phyloP scores from a whole-genome alignment of 2,329 filamentous ascomycete genomes.

The Saccharata proteae region DNA sequence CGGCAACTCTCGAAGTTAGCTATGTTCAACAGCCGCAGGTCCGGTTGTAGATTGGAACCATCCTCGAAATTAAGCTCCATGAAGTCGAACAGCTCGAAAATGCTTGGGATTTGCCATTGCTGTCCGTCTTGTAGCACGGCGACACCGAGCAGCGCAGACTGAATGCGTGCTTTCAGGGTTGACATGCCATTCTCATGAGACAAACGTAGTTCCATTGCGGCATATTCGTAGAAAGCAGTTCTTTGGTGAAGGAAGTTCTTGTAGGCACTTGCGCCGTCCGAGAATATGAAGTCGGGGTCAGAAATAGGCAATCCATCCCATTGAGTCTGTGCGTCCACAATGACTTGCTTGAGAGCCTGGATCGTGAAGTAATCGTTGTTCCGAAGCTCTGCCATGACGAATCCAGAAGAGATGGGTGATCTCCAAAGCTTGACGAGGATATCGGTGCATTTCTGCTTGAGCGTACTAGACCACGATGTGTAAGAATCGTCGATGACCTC shows the following conservation, averaged over 20 bases:
- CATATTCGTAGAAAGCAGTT: constrained; percentile 70
- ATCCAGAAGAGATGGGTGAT: constrained; percentile 61
- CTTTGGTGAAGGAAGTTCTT: constrained; percentile 68
- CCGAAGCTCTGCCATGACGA: constrained; percentile 70
- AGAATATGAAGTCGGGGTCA: constrained; percentile 55
- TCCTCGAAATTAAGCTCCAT: constrained; percentile 50
- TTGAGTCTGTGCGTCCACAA: constrained; percentile 54
- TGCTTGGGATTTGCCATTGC: constrained; percentile 54
- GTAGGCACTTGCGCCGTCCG: constrained; percentile 55
- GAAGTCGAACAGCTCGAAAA: constrained; percentile 93
- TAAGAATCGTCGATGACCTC: constrained; percentile 29
- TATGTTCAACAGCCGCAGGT: constrained; percentile 52
- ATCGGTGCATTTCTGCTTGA: constrained; percentile 34
- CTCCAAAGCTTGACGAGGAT: constrained; percentile 74
- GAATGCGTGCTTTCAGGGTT: constrained; percentile 30
- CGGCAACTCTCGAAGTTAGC: constrained; percentile 54
- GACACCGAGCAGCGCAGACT: constrained; percentile 63
- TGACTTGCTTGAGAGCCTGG: constrained; percentile 57
- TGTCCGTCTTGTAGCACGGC: constrained; percentile 56
- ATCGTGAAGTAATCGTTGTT: constrained; percentile 69
- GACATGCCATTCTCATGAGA: constrained; percentile 60
- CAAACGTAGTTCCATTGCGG: constrained; percentile 70
- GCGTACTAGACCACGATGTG: constrained; percentile 28
- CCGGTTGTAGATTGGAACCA: constrained; percentile 36
- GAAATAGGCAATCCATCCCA: constrained; percentile 61